A percentile compares a stretch with the other conserved stretches of the same genome.
phyloP scores from a whole-genome alignment of 2,329 filamentous ascomycete species.

The Monilinia polystroma region DNA sequence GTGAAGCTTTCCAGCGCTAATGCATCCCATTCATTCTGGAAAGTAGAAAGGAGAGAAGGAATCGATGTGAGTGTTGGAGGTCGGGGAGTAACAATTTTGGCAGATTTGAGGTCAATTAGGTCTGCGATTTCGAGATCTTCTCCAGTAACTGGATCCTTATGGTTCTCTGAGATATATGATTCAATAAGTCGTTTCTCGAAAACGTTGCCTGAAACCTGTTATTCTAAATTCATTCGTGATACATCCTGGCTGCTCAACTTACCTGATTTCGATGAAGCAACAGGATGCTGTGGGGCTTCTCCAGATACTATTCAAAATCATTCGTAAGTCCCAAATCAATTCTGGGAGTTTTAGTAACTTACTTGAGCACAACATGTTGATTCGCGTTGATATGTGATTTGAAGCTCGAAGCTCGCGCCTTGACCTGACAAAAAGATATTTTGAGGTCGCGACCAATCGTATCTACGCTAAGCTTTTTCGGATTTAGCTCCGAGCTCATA shows the following conservation, averaged over 20 bases:
- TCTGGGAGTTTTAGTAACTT: conserved; percentile 42
- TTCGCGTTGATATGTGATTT: conserved; percentile 29
- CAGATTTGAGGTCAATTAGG: conserved; percentile 81
- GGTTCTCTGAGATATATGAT: conserved; percentile 89
- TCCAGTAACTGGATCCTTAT: conserved; percentile 86
- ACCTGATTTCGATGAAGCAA: conserved; percentile 94
- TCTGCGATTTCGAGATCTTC: conserved; percentile 82
- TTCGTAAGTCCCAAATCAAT: conserved; percentile 31
- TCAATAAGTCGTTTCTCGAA: conserved; percentile 96
- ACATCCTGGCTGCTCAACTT: conserved; percentile 42
- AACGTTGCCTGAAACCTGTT: conserved; percentile 63
- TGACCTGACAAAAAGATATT: conserved; percentile 23
- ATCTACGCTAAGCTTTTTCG: conserved; percentile 4
- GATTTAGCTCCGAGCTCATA: conserved; percentile 3
- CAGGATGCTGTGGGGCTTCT: conserved; percentile 91
- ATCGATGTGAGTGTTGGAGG: conserved; percentile 95
- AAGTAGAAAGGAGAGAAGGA: conserved; percentile 86
- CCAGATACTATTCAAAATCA: conserved; percentile 70
- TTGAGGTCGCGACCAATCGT: conserved; percentile 22
- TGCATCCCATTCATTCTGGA: conserved; percentile 98
- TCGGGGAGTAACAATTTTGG: conserved; percentile 80
- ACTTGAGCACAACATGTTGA: conserved; percentile 65
- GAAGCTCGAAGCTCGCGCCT: conserved; percentile 32
- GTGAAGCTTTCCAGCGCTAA: conserved; percentile 89
- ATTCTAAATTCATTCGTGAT: conserved; percentile 27